Percentiles rank a stretch among this genome's conserved stretches.
phyloP scores from a whole-genome alignment of 306 rosid species.

The Gastrolobium villosum region DNA sequence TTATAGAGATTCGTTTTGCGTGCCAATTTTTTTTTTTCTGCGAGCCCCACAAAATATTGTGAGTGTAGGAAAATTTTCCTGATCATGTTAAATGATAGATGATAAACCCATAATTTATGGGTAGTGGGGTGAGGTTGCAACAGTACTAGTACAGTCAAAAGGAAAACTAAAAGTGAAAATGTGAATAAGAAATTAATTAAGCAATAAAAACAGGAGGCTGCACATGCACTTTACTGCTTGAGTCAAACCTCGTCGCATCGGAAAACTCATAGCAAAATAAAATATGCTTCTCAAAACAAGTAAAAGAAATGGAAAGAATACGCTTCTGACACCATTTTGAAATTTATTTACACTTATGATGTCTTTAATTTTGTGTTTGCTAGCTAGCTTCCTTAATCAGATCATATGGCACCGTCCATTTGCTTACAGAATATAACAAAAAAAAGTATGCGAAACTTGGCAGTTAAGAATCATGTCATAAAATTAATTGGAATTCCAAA shows the following conservation, averaged over 20 bases:
- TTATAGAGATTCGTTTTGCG: no score
- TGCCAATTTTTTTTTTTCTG: no score
- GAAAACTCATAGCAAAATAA: neutral
- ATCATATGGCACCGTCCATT: constrained; percentile 27
- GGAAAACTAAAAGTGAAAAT: constrained; percentile 16
- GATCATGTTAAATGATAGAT: no score
- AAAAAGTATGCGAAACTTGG: constrained; percentile 47
- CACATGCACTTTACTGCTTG: constrained; percentile 38
- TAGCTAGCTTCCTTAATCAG: constrained; percentile 12
- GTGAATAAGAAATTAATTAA: constrained; percentile 18
- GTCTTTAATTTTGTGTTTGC: neutral
- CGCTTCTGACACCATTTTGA: constrained; percentile 35
- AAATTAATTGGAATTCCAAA: constrained; percentile 33
- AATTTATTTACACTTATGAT: constrained; percentile 1
- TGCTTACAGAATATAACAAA: neutral
- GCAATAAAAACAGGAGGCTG: neutral
- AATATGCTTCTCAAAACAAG: constrained; percentile 2
- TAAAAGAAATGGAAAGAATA: neutral
- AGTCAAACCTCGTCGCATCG: constrained; percentile 50
- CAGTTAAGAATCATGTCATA: constrained; percentile 40
- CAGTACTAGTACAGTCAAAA: constrained; percentile 9
- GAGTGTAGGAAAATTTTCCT: no score
- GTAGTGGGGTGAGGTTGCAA: constrained; percentile 7
- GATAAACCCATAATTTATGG: neutral
- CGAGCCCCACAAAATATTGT: no score